Evolutionary conservation across 2,329 filamentous ascomycete genomes (phyloP).

Genomic region (Fragosphaeria purpurea): DNA sequence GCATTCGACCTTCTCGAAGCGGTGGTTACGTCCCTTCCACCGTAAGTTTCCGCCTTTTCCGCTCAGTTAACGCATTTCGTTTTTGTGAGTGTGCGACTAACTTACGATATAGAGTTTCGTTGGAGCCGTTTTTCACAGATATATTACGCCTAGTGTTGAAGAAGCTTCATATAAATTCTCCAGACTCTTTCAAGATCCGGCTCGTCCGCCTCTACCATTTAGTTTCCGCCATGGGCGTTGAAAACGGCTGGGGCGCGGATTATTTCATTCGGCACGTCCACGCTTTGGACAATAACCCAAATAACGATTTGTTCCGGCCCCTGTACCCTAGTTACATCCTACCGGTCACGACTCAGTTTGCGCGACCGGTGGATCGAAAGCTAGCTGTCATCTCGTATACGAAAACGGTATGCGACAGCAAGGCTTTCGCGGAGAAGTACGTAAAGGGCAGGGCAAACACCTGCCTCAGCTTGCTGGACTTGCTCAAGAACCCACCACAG

Average conservation of each 20-base stretch:
- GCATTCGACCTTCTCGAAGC: conserved; percentile 86
- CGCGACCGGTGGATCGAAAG: conserved; percentile 83
- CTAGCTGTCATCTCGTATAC: conserved; percentile 86
- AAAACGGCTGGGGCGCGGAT: conserved; percentile 79
- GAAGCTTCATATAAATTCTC: conserved; percentile 54
- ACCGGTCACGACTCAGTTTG: conserved; percentile 78
- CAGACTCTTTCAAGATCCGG: conserved; percentile 74
- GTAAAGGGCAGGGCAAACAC: conserved; percentile 87
- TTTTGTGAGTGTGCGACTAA: neutral
- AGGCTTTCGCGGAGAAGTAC: conserved; percentile 72
- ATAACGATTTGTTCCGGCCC: conserved; percentile 57
- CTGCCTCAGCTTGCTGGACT: conserved; percentile 76
- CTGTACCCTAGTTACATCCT: conserved; percentile 84
- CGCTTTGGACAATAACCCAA: conserved; percentile 53
- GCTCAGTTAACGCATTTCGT: too few relatives aligned
- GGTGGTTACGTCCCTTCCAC: conserved; percentile 61
- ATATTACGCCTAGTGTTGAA: conserved; percentile 77
- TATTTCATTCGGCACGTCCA: conserved; percentile 85
- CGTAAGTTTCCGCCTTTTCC: conserved; percentile 38
- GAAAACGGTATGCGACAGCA: conserved; percentile 79
- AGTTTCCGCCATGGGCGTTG: conserved; percentile 61
- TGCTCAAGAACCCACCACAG: conserved; percentile 76
- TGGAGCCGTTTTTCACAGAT: conserved; percentile 68
- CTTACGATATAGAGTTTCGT: conserved; percentile 34
- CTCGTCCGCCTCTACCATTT: conserved; percentile 95